Evolutionary conservation across 73 alveolate genomes (phyloP).

Genomic region (Paramecium caudatum): DNA sequence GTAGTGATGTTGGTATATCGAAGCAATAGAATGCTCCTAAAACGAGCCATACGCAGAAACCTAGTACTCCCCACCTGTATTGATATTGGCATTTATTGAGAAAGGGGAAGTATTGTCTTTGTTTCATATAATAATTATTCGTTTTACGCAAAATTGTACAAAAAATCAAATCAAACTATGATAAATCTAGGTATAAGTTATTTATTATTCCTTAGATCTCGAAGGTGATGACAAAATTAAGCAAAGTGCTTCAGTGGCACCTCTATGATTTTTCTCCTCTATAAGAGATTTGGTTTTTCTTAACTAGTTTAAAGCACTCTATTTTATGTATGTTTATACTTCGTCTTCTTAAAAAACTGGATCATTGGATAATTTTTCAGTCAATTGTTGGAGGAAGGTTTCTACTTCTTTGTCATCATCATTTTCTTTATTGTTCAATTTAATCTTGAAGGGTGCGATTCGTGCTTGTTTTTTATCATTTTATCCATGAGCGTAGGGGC

Average conservation of each 20-base stretch:
- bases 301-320: not conserved
- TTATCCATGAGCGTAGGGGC: constrained; percentile 71
- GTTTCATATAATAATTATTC: not conserved
- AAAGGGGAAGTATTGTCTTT: constrained; percentile 50
- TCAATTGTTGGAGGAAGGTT: not conserved
- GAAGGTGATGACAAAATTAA: constrained; percentile 25
- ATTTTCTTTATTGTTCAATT: constrained; percentile 52
- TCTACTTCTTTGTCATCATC: constrained; percentile 49
- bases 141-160: not conserved
- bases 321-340: not conserved
- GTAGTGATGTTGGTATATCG: constrained; percentile 62
- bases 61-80: constrained; percentile 52
- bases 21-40: constrained; percentile 66
- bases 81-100: constrained; percentile 60
- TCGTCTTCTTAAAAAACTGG: not conserved
- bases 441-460: not conserved
- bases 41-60: constrained; percentile 42
- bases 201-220: constrained; percentile 9
- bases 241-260: not conserved
- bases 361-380: not conserved
- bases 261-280: constrained; percentile 3
- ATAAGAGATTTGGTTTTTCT: not conserved
- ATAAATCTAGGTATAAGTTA: not conserved
- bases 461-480: constrained; percentile 55
- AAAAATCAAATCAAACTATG: not conserved